Conservation (phyloP, 352 stramenopile genomes). For the Globisporangium spinosum region DNA sequence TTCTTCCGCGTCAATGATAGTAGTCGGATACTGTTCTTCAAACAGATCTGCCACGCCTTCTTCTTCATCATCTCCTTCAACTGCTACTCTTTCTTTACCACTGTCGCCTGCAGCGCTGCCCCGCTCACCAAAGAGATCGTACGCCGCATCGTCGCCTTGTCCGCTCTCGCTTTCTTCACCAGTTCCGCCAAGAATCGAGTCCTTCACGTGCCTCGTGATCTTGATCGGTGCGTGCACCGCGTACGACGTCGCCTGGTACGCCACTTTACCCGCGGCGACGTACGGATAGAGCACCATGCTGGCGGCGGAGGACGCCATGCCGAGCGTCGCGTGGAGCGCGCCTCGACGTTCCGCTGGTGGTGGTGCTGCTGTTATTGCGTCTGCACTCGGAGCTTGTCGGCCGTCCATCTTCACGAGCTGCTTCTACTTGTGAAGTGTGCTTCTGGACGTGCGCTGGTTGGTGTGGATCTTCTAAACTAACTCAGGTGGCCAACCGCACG, state of each 20-base stretch:
- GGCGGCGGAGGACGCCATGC: constrained; percentile 51
- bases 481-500: neutral
- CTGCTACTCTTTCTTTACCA: neutral
- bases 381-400: neutral
- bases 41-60: constrained; percentile 7
- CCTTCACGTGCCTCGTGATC: constrained; percentile 46
- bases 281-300: constrained; percentile 62
- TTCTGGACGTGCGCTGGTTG: neutral
- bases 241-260: constrained; percentile 52
- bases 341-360: neutral
- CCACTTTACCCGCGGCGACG: constrained; percentile 51
- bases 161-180: neutral
- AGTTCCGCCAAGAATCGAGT: constrained; percentile 25
- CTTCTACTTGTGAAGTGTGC: neutral
- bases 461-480: neutral
- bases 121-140: constrained; percentile 53
- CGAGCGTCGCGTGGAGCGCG: constrained; percentile 49
- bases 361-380: neutral
- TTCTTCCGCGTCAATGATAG: constrained; percentile 10
- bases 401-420: neutral
- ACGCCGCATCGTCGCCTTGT: constrained; percentile 3
- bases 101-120: constrained; percentile 12
- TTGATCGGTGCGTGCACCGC: constrained; percentile 56
- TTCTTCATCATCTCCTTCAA: neutral
- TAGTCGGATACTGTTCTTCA: constrained; percentile 6